Conservation (phyloP, 2,329 filamentous ascomycete genomes). For the Aspergillus novofumigatus region DNA sequence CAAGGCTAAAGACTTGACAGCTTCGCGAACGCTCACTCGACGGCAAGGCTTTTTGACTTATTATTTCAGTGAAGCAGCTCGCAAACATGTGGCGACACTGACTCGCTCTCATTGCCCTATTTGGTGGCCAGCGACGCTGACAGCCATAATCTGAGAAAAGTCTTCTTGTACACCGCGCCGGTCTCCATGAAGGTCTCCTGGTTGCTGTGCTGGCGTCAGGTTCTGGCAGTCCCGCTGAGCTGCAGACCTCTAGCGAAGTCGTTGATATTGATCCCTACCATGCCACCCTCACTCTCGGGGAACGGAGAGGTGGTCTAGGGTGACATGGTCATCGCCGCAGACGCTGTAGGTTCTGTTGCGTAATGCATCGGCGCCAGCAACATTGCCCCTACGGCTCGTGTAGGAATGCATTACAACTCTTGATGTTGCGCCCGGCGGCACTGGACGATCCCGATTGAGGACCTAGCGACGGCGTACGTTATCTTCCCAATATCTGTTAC, state of each 20-base stretch:
- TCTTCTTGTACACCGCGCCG: constrained; percentile 48
- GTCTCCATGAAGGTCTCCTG: constrained; percentile 52
- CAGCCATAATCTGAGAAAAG: constrained; percentile 32
- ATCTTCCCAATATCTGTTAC: constrained; percentile 53
- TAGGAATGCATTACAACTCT: constrained; percentile 56
- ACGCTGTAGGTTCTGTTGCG: constrained; percentile 43
- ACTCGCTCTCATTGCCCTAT: background rate
- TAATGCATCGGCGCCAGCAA: constrained; percentile 15
- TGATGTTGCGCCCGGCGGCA: constrained; percentile 46
- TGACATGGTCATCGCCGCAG: constrained; percentile 46
- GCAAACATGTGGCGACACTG: constrained; percentile 27
- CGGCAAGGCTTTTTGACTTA: constrained; percentile 33
- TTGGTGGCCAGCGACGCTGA: background rate
- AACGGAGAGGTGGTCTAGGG: constrained; percentile 34
- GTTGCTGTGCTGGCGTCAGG: constrained; percentile 38
- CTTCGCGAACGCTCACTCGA: constrained; percentile 37
- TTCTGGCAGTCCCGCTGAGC: constrained; percentile 35
- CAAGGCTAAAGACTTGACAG: constrained; percentile 12
- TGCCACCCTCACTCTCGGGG: constrained; percentile 44
- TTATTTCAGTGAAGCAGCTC: constrained; percentile 13
- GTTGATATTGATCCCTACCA: constrained; percentile 40
- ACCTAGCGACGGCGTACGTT: constrained; percentile 49
- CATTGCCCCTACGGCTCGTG: constrained; percentile 45
- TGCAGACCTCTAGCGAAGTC: constrained; percentile 45
- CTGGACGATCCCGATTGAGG: constrained; percentile 7